Conservation (phyloP, 768 basidiomycete genomes). For the Rhodotorula babjevae region DNA sequence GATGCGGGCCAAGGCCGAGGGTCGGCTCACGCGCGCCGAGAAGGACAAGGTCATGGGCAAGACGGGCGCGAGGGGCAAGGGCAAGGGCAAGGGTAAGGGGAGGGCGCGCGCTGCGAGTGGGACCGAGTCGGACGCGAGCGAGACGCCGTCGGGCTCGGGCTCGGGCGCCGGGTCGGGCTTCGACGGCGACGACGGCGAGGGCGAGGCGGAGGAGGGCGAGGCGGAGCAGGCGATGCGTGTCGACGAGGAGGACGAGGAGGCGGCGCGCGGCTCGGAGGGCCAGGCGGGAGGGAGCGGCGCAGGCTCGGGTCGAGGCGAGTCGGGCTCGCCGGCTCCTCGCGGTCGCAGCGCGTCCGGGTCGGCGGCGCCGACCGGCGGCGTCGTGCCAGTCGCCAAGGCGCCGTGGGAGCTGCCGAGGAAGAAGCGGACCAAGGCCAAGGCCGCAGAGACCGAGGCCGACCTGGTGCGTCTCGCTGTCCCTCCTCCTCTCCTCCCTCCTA, state of each 20-base stretch:
- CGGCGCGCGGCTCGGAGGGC: too few species aligned
- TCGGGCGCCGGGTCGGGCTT: not conserved
- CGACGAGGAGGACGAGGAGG: too few species aligned
- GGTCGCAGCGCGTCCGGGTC: too few species aligned
- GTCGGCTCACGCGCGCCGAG: too few species aligned
- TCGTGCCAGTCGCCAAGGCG: not conserved
- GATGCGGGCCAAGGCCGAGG: not conserved
- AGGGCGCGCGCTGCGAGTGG: not conserved
- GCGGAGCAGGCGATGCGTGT: too few species aligned
- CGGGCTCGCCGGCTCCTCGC: not conserved
- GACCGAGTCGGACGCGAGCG: not conserved
- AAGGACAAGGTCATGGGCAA: not conserved
- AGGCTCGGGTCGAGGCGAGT: not conserved
- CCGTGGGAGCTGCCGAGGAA: conserved; percentile 11
- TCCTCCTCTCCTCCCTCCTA: too few species aligned
- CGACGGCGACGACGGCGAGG: not conserved
- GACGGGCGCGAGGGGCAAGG: not conserved
- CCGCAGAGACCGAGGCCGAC: conserved; percentile 1
- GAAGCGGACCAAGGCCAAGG: not conserved
- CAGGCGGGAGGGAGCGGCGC: not conserved
- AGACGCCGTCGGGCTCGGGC: not conserved
- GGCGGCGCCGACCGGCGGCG: too few species aligned
- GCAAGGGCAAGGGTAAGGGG: not conserved
- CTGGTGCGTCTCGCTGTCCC: conserved; percentile 2
- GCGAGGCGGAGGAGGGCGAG: not conserved